Conservation (phyloP, 2,329 filamentous ascomycete genomes). For the Arthrobotrys megalospora region DNA sequence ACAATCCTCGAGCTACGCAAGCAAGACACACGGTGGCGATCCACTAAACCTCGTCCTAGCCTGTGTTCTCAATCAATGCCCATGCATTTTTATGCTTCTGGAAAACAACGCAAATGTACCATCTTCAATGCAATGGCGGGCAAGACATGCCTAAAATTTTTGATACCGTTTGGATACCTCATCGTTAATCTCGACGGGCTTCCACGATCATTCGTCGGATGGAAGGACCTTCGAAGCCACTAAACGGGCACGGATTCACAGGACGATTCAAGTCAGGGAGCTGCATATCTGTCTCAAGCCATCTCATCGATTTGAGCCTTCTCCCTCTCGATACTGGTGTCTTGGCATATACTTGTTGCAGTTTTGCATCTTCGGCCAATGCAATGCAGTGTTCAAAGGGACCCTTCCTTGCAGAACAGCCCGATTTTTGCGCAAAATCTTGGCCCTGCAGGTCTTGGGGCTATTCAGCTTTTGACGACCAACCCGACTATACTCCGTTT, state of each 20-base stretch:
- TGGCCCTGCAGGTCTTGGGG: slow-evolving; percentile 45
- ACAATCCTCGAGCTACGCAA: slow-evolving; percentile 19
- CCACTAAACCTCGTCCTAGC: slow-evolving; percentile 31
- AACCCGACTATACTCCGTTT: slow-evolving; percentile 15
- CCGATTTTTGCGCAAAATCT: slow-evolving; percentile 25
- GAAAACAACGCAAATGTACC: slow-evolving; percentile 55
- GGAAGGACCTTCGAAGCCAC: slow-evolving; percentile 16
- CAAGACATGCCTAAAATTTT: slow-evolving; percentile 32
- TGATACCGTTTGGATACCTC: slow-evolving; percentile 19
- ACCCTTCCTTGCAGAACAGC: slow-evolving; percentile 3
- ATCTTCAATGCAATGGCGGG: slow-evolving; percentile 23
- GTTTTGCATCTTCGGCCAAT: slow-evolving; percentile 41
- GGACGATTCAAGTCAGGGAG: slow-evolving; percentile 35
- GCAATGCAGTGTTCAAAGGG: neutral
- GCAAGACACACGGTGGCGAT: slow-evolving; percentile 52
- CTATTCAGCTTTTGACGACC: slow-evolving; percentile 16
- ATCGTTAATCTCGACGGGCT: slow-evolving; percentile 3
- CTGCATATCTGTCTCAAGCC: slow-evolving; percentile 43
- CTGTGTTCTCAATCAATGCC: slow-evolving; percentile 33
- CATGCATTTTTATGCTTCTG: slow-evolving; percentile 27
- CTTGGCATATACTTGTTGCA: slow-evolving; percentile 52
- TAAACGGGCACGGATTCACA: slow-evolving; percentile 34
- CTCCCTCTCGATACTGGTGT: slow-evolving; percentile 43
- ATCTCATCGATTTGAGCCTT: slow-evolving; percentile 27
- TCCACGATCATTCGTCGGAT: slow-evolving; percentile 28